Evolutionary conservation across 2,329 filamentous ascomycete species (phyloP).

Genomic region (Botrytis pseudocinerea): DNA sequence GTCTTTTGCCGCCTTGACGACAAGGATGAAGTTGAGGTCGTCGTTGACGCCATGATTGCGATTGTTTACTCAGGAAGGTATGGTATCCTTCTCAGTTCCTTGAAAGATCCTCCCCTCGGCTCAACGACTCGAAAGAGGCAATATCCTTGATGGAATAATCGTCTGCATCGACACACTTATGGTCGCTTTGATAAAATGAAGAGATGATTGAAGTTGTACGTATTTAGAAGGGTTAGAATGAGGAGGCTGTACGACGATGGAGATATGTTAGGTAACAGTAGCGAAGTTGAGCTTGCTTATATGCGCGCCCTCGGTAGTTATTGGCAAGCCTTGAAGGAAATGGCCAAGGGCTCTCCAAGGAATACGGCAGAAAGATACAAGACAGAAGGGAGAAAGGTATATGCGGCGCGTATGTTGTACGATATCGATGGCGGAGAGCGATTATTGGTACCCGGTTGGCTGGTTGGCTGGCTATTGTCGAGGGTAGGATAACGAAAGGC

Average conservation of each 20-base stretch:
- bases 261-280: slow-evolving; percentile 16
- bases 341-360: background rate
- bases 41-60: slow-evolving; percentile 45
- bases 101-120: slow-evolving; percentile 25
- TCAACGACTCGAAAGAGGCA: slow-evolving; percentile 43
- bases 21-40: slow-evolving; percentile 41
- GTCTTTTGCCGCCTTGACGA: slow-evolving; percentile 44
- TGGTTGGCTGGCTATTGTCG: slow-evolving; percentile 13
- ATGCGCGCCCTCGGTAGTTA: slow-evolving; percentile 16
- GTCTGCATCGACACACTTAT: slow-evolving; percentile 42
- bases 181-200: slow-evolving; percentile 4
- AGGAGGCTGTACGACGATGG: slow-evolving; percentile 16
- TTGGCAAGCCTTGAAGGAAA: slow-evolving; percentile 9
- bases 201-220: slow-evolving; percentile 19
- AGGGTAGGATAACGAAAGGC: slow-evolving; percentile 19
- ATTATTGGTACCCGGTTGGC: slow-evolving; percentile 18
- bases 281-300: slow-evolving; percentile 11
- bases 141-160: slow-evolving; percentile 40
- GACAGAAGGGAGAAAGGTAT: background rate
- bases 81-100: slow-evolving; percentile 27
- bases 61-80: slow-evolving; percentile 26
- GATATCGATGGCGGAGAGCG: slow-evolving; percentile 12
- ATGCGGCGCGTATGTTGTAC: slow-evolving; percentile 18
- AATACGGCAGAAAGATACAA: slow-evolving; percentile 4
- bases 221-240: slow-evolving; percentile 19